Conservation (phyloP, 140 eudicot genomes). For the Cichorium intybus region DNA sequence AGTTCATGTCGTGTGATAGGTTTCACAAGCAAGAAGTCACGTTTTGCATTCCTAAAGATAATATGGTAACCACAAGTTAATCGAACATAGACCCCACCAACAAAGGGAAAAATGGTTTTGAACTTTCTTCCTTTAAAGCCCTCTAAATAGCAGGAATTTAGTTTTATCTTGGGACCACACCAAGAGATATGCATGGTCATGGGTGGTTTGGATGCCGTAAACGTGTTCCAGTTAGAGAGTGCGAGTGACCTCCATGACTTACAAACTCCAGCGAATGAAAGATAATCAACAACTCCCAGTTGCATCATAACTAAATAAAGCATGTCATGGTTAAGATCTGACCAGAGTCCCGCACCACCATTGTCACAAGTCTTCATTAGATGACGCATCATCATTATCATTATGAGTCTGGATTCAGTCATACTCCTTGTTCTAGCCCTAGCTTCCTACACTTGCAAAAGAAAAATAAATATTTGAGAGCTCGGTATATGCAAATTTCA, state of each 20-base stretch:
- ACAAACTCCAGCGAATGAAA: background rate
- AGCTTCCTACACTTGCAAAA: too few species aligned
- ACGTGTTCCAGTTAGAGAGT: background rate
- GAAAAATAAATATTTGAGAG: background rate
- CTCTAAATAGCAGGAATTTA: too few species aligned
- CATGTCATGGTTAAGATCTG: background rate
- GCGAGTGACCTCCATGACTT: constrained; percentile 5
- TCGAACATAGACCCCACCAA: too few species aligned
- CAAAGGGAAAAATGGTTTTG: too few species aligned
- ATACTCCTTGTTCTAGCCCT: background rate
- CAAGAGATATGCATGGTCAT: too few species aligned
- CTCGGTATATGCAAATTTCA: background rate
- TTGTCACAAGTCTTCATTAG: background rate
- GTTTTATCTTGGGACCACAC: too few species aligned
- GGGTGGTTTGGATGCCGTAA: background rate
- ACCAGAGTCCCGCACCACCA: background rate
- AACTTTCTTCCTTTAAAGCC: too few species aligned
- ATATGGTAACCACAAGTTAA: too few species aligned
- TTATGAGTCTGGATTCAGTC: background rate
- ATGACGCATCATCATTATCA: background rate
- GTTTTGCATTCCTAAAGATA: too few species aligned
- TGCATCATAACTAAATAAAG: background rate
- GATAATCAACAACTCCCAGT: background rate
- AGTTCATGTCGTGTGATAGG: too few species aligned
- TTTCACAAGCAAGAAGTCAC: too few species aligned